A percentile compares a stretch with the other conserved stretches of the same genome.
Evolutionary conservation across 2,329 filamentous ascomycete species (phyloP).

Genomic region (Rhynchosporium secalis): DNA sequence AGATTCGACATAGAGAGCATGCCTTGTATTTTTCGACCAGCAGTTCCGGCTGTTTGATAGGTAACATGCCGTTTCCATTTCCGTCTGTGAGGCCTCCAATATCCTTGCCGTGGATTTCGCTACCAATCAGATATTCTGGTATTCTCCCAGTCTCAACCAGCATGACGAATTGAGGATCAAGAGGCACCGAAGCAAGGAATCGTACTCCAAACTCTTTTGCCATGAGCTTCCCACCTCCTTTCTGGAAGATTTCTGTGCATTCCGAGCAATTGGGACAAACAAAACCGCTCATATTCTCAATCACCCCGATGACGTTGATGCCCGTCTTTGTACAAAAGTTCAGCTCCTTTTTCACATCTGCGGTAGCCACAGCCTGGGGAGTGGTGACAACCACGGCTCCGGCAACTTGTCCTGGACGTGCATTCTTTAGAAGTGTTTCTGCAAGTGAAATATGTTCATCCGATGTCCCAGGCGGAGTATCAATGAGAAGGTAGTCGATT

Average conservation of each 20-base stretch:
- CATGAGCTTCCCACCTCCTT: conserved; percentile 87
- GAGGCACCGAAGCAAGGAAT: conserved; percentile 84
- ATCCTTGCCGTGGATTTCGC: conserved; percentile 58
- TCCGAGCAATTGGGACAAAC: conserved; percentile 80
- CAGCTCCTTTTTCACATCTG: conserved; percentile 86
- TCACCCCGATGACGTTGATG: conserved; percentile 82
- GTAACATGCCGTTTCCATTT: conserved; percentile 36
- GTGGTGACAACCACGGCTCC: conserved; percentile 96
- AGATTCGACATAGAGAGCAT: conserved; percentile 70
- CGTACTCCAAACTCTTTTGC: conserved; percentile 79
- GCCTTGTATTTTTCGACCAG: conserved; percentile 71
- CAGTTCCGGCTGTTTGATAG: conserved; percentile 44
- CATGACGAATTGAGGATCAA: conserved; percentile 88
- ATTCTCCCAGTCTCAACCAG: conserved; percentile 73
- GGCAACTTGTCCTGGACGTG: conserved; percentile 67
- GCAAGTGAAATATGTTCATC: conserved; percentile 97
- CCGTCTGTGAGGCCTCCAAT: conserved; percentile 39
- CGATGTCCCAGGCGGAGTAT: conserved; percentile 93
- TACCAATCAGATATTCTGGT: conserved; percentile 70
- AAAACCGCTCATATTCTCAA: conserved; percentile 96
- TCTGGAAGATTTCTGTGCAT: conserved; percentile 91
- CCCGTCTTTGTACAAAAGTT: conserved; percentile 83
- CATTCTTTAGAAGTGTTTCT: conserved; percentile 72
- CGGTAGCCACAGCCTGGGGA: conserved; percentile 88
- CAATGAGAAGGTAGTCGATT: conserved; percentile 89